Conservation (phyloP, 129 eudicot genomes). For the Tanacetum coccineum region DNA sequence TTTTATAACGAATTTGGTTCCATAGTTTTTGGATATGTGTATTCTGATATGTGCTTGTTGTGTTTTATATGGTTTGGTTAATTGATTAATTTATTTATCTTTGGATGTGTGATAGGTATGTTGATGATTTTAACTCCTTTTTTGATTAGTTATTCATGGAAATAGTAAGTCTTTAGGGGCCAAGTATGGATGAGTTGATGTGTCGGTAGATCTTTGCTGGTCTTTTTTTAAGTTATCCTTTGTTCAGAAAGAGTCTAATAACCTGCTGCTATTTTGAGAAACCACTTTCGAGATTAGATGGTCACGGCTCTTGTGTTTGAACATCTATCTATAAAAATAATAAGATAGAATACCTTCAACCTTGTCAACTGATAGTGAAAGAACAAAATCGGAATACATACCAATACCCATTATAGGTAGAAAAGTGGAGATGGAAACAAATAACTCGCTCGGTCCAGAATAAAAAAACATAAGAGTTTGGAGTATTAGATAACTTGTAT, state of each 20-base stretch:
- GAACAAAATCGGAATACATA: too few relatives aligned
- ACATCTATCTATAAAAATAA: too few relatives aligned
- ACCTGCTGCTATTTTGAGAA: neutral
- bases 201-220: neutral
- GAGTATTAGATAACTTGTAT: too few relatives aligned
- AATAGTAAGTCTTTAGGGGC: neutral
- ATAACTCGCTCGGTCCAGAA: too few relatives aligned
- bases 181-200: neutral
- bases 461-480: too few relatives aligned
- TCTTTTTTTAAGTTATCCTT: neutral
- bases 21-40: slow-evolving; percentile 21
- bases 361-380: too few relatives aligned
- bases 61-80: slow-evolving; percentile 6
- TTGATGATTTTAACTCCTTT: neutral
- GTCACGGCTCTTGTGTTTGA: too few relatives aligned
- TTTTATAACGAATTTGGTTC: neutral
- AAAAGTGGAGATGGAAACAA: too few relatives aligned
- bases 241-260: neutral
- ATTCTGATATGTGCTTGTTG: slow-evolving; percentile 17
- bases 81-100: neutral
- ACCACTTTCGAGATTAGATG: neutral
- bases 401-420: too few relatives aligned
- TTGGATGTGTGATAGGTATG: neutral
- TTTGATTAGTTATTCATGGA: neutral
- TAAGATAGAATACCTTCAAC: too few relatives aligned